These are phyloP conservation scores for Halophytophthora batemanensis DNA, from an alignment of 352 stramenopile genomes.

Conservation along the genomic window DNA sequence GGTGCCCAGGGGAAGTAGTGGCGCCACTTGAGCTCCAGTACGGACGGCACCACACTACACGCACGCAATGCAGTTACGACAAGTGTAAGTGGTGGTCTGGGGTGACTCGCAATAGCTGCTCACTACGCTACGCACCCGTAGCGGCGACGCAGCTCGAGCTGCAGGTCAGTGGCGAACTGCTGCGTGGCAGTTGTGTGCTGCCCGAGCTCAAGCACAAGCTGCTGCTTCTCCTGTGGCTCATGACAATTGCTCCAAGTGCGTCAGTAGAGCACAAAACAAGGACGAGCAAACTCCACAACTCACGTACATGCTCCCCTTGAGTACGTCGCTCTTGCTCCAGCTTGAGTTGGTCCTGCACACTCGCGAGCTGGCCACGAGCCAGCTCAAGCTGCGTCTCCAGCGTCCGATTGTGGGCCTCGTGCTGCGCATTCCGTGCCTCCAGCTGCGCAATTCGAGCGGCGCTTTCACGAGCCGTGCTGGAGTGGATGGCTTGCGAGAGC, in stretches of 20 bases:
- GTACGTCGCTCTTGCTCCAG: conserved; percentile 21
- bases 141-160: conserved; percentile 46
- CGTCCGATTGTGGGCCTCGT: conserved; percentile 34
- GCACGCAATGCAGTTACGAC: background rate
- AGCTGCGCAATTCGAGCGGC: conserved; percentile 34
- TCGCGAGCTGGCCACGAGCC: conserved; percentile 8
- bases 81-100: conserved; percentile 1
- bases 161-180: conserved; percentile 54
- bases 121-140: conserved; percentile 45
- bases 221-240: conserved; percentile 19
- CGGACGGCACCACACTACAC: conserved; percentile 41
- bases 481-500: conserved; percentile 47
- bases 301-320: conserved; percentile 21
- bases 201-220: conserved; percentile 25
- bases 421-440: conserved; percentile 27
- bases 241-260: background rate
- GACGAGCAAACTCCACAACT: conserved; percentile 1
- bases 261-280: background rate
- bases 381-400: conserved; percentile 21
- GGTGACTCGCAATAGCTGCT: too few species aligned
- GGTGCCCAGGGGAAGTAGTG: conserved; percentile 44
- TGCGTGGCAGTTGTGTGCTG: conserved; percentile 30
- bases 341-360: conserved; percentile 24
- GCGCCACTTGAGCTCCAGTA: conserved; percentile 50
- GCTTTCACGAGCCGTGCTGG: conserved; percentile 31